phyloP scores from a whole-genome alignment of 2,329 filamentous ascomycete genomes.

The Knufia fluminis region DNA sequence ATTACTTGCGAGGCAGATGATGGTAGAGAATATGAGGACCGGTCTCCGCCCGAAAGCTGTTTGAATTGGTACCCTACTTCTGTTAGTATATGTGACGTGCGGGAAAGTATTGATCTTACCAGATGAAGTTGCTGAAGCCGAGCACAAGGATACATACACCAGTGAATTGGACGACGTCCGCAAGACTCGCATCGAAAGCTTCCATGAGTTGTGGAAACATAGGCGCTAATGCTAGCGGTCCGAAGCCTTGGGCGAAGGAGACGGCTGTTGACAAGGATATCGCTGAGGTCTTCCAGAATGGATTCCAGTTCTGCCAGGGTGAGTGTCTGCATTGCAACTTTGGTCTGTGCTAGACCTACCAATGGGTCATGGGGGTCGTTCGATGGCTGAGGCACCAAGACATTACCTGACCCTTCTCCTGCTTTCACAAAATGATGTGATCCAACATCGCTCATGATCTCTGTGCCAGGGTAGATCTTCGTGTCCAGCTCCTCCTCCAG shows the following conservation, averaged over 20 bases:
- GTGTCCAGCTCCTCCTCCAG: conserved; percentile 34
- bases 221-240: conserved; percentile 45
- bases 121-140: conserved; percentile 53
- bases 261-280: conserved; percentile 40
- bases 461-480: conserved; percentile 49
- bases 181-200: conserved; percentile 45
- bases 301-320: conserved; percentile 37
- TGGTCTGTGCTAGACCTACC: conserved; percentile 18
- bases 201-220: conserved; percentile 53
- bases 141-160: conserved; percentile 48
- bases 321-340: background rate
- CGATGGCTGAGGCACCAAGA: conserved; percentile 45
- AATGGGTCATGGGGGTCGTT: conserved; percentile 39
- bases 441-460: conserved; percentile 53
- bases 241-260: conserved; percentile 46
- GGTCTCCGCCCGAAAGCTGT: conserved; percentile 48
- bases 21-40: conserved; percentile 43
- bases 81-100: background rate
- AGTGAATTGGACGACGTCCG: conserved; percentile 48
- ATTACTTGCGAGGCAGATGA: conserved; percentile 44
- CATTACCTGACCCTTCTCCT: conserved; percentile 26
- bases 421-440: conserved; percentile 55
- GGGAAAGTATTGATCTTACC: conserved; percentile 31
- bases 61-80: conserved; percentile 42
- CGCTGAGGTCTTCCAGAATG: conserved; percentile 40